A percentile compares a stretch with the other conserved stretches of the same genome.
These are phyloP conservation scores for Mycogone perniciosa DNA, from an alignment of 2,329 filamentous ascomycete species.

Conservation along the genomic window DNA sequence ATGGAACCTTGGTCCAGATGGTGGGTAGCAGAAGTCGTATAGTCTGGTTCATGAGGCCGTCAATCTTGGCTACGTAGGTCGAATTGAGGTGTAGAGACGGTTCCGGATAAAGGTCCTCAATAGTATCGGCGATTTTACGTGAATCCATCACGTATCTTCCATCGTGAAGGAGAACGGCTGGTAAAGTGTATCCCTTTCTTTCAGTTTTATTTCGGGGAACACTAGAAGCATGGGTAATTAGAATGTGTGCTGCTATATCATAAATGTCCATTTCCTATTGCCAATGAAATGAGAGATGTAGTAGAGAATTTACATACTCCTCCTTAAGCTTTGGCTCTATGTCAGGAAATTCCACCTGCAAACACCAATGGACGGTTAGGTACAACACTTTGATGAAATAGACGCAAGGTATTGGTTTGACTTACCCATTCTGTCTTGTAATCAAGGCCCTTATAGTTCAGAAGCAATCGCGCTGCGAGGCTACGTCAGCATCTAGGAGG, in stretches of 20 bases:
- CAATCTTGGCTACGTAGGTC: conserved; percentile 39
- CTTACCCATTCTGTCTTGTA: conserved; percentile 61
- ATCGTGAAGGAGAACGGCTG: conserved; percentile 48
- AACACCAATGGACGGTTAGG: neutral
- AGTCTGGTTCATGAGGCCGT: conserved; percentile 30
- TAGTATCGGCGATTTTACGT: conserved; percentile 47
- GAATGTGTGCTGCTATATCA: neutral
- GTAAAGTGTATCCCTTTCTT: conserved; percentile 26
- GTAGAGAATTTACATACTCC: conserved; percentile 35
- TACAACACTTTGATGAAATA: neutral
- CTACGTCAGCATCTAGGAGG: neutral
- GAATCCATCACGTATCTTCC: conserved; percentile 60
- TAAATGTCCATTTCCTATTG: too few species aligned
- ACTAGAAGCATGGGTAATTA: neutral
- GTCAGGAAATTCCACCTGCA: conserved; percentile 57
- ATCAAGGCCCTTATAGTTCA: conserved; percentile 62
- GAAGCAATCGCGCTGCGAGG: conserved; percentile 49
- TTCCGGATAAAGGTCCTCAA: conserved; percentile 54
- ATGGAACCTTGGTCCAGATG: conserved; percentile 43
- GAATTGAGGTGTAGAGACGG: conserved; percentile 54
- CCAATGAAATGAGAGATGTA: too few species aligned
- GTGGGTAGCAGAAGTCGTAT: conserved; percentile 32
- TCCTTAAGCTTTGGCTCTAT: conserved; percentile 49
- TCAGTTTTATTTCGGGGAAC: conserved; percentile 9
- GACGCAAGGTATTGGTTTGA: neutral